These are phyloP conservation scores for Ustilago bromivora DNA, from an alignment of 1,284 basidiomycete genomes.

Conservation along the genomic window DNA sequence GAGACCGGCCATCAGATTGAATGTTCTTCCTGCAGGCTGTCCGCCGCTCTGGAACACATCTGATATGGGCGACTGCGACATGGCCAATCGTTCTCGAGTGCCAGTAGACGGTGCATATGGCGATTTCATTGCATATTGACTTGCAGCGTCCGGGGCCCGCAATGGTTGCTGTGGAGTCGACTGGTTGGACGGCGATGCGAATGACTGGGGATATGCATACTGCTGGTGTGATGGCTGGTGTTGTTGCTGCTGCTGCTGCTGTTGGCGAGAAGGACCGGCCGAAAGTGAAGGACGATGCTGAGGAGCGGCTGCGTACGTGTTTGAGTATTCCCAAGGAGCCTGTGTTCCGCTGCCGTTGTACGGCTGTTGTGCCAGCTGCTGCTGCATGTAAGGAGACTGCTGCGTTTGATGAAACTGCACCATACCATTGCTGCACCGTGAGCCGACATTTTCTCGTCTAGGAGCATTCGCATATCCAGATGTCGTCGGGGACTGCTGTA, in stretches of 20 bases:
- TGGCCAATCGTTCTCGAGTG: slow-evolving; percentile 31
- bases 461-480: not conserved
- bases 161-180: slow-evolving; percentile 19
- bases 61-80: slow-evolving; percentile 44
- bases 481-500: slow-evolving; percentile 15
- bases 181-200: slow-evolving; percentile 11
- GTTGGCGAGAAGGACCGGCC: slow-evolving; percentile 14
- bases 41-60: slow-evolving; percentile 34
- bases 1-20: slow-evolving; percentile 44
- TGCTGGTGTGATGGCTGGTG: slow-evolving; percentile 15
- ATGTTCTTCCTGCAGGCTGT: slow-evolving; percentile 22
- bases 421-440: slow-evolving; percentile 3
- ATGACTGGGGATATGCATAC: slow-evolving; percentile 11
- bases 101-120: slow-evolving; percentile 28
- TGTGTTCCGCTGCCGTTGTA: slow-evolving; percentile 2
- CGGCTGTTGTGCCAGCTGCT: slow-evolving; percentile 18
- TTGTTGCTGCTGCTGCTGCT: slow-evolving; percentile 22
- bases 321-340: slow-evolving; percentile 8
- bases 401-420: slow-evolving; percentile 11
- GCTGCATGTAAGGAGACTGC: not conserved
- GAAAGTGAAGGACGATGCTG: slow-evolving; percentile 12
- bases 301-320: not conserved
- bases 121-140: slow-evolving; percentile 21
- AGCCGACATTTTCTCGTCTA: slow-evolving; percentile 5
- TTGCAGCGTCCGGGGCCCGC: slow-evolving; percentile 13